Conservation (phyloP, 345 rosid genomes). For the Citrus trifoliata region DNA sequence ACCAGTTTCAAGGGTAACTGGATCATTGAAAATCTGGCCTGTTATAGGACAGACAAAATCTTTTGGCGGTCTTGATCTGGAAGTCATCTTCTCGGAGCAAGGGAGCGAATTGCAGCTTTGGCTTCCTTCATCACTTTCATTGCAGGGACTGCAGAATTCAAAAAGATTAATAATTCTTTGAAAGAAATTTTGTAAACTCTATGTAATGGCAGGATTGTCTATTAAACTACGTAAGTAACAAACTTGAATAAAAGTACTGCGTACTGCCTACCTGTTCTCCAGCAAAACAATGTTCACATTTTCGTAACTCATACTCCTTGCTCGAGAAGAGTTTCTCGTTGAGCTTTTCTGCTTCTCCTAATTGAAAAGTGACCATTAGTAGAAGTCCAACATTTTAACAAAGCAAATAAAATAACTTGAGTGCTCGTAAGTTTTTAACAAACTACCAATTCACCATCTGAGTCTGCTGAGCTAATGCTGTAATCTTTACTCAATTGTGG, state of each 20-base stretch:
- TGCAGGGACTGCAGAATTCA: constrained; percentile 28
- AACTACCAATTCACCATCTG: constrained; percentile 36
- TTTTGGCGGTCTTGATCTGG: constrained; percentile 53
- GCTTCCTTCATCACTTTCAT: constrained; percentile 47
- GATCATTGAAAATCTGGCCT: constrained; percentile 54
- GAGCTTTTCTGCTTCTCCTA: constrained; percentile 21
- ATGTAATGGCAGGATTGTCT: neutral
- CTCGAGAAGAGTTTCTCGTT: constrained; percentile 19
- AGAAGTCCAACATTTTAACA: constrained; percentile 1
- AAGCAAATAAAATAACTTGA: constrained; percentile 1
- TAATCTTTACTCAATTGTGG: constrained; percentile 21
- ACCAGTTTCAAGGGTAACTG: constrained; percentile 74
- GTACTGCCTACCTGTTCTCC: constrained; percentile 33
- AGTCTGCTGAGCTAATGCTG: constrained; percentile 38
- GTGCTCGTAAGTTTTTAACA: neutral
- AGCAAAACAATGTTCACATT: constrained; percentile 21
- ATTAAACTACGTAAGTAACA: neutral
- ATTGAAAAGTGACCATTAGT: constrained; percentile 17
- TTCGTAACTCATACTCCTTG: constrained; percentile 29
- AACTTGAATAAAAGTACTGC: neutral
- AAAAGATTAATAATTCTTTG: neutral
- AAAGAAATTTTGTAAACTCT: neutral
- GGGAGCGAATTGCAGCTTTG: constrained; percentile 42
- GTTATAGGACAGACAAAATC: constrained; percentile 76
- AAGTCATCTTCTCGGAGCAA: constrained; percentile 38